Percentiles rank a stretch among this genome's conserved stretches.
Evolutionary conservation across 176 grass and related monocot species (phyloP).

Genomic region (Musa beccarii): DNA sequence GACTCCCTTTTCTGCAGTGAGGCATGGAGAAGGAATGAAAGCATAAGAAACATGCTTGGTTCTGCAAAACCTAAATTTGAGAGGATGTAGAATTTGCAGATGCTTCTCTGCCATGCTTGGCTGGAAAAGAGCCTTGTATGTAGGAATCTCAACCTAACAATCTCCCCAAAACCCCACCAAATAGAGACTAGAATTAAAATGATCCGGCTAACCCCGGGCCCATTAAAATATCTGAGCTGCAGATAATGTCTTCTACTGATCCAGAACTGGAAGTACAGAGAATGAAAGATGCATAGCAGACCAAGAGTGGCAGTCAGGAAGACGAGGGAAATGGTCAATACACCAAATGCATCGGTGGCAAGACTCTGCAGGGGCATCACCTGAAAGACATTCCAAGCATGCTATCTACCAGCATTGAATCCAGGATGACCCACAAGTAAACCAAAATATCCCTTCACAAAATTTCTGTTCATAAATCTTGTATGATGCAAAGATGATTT

Average conservation of each 20-base stretch:
- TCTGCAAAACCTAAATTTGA: constrained; percentile 94
- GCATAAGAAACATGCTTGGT: constrained; percentile 79
- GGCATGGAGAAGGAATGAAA: constrained; percentile 67
- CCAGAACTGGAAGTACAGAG: constrained; percentile 65
- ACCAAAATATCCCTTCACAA: neutral
- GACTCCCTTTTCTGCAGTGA: constrained; percentile 70
- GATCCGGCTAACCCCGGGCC: constrained; percentile 60
- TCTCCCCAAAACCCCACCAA: constrained; percentile 75
- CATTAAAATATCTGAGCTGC: constrained; percentile 75
- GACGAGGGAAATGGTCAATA: constrained; percentile 74
- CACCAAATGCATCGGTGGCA: constrained; percentile 69
- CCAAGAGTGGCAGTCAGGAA: constrained; percentile 50
- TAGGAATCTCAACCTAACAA: constrained; percentile 55
- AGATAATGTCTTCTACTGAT: constrained; percentile 45
- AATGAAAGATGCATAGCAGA: constrained; percentile 59
- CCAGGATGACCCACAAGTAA: neutral
- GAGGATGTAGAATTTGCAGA: constrained; percentile 74
- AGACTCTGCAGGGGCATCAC: constrained; percentile 60
- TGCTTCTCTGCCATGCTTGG: constrained; percentile 37
- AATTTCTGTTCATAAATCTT: neutral
- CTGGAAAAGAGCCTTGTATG: constrained; percentile 41
- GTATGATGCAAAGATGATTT: neutral
- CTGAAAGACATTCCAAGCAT: constrained; percentile 25
- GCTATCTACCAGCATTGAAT: constrained; percentile 11
- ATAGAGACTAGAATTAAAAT: constrained; percentile 56